Evolutionary conservation across 1,284 basidiomycete species (phyloP), one percentile per base, ranked within the genome.

Genomic region (Erythrobasidium hasegawianum): DNA sequence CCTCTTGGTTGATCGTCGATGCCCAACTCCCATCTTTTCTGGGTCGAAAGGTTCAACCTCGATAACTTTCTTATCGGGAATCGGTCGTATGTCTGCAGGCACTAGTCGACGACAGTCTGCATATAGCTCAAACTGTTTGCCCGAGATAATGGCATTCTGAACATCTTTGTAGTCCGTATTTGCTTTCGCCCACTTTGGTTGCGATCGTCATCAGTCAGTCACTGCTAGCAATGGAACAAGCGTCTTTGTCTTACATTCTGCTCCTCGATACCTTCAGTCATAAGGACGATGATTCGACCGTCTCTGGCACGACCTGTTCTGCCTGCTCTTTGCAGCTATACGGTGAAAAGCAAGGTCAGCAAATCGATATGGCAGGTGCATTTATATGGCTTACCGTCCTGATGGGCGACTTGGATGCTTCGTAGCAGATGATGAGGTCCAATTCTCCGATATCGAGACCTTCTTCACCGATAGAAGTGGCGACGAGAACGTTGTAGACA

Each of bases 371-470:
- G n/a, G n/a, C 16, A 2, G n/a, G 4, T 7, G 18, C 2, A 24
- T 13, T 24, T 16, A 16, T 45, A n/a, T 38, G n/a, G n/a, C 85
- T 70, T 75, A 94, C 92, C 87, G 97, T 94, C 67, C 95, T 90
- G 71, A 97, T 93, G 0, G 94, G 89, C 13, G 91, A 91, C 79
- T 95, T 97, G 73, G 94, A 90, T 41, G 94, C 87, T 73, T 99
- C 96, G 77, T 98, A 99, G 75, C 94, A 96, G 47, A 97, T 82
- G 61, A 97, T 96, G 75, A 95, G 82, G 76, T 99, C 96, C n/a
- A 99, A 88, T 75, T 97, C 94, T 53, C 96, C 96, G 66, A 99
- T 98, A 76, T 99, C 96, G n/a, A 99, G 81, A 69, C 96, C 96
- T 78, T 99, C 96, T 79, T 99, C 96, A 29, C 96, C 96, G 67